Evolutionary conservation across 1,284 basidiomycete species (phyloP), one percentile per base, ranked within the genome.

Genomic region (Moesziomyces sp.): DNA sequence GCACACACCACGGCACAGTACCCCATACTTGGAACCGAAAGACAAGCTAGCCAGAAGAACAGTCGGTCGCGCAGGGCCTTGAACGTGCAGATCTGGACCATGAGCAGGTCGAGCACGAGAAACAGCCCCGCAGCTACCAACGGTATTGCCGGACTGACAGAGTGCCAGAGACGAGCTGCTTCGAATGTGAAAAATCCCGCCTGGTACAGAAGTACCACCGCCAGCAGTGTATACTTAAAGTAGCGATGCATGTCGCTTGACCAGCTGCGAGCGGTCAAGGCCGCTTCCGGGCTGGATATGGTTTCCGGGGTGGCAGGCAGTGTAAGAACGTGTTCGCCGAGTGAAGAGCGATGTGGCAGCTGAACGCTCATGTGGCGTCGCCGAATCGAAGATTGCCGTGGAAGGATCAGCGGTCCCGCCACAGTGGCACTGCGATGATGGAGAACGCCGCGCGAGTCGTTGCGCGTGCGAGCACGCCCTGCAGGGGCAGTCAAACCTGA

Each of bases 171-270:
- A n/a, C 53, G 68, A 0, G 60, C 38, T 0, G 64, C 52, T 43
- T 58, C 59, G 19, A 67, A 73, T 19, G 54, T 55, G 51, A 67
- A 64, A 24, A 68, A 63, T 0, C 57, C 26, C 1, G 33, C 46
- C 33, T 67, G 58, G 33, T 63, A 64, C 24, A 55, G 3, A 18
- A 46, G 21, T 28, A 48, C 1, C 26, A 28, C 26, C 6, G 26
- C 26, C 0, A 7, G 26, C 26, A 28, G 5, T 7, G 26, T 28
- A 3, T 26, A 26, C 24, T 7, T 28, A 1, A 21, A 21, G 21
- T 21, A 21, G 21, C 21, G 21, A 21, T 21, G 21, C 21, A 21
- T 21, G 21, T 21, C 21, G 21, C 21, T 21, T 21, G 21, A 21
- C 21, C 21, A 21, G 21, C 21, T 21, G 21, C 21, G 21, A 21